Conservation (phyloP, 2,329 filamentous ascomycete species). For the Epichloe sp. region DNA sequence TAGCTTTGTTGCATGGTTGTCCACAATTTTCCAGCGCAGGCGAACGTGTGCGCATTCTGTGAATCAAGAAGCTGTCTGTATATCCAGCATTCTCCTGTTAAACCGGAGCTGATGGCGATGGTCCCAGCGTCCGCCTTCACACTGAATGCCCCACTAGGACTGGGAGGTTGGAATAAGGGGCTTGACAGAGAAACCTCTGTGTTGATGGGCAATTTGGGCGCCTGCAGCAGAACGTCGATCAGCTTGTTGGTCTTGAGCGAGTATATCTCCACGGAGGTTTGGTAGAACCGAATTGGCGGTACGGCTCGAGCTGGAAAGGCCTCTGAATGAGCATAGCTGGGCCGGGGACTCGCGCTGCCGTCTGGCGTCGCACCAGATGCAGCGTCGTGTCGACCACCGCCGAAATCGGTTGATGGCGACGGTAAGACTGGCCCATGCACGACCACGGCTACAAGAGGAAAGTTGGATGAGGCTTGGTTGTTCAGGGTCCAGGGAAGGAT, state of each 20-base stretch:
- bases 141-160: constrained; percentile 58
- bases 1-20: constrained; percentile 60
- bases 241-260: constrained; percentile 64
- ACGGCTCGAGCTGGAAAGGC: constrained; percentile 20
- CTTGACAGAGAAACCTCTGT: constrained; percentile 42
- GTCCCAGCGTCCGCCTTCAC: constrained; percentile 61
- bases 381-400: constrained; percentile 23
- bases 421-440: constrained; percentile 63
- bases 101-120: constrained; percentile 63
- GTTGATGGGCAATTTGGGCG: constrained; percentile 47
- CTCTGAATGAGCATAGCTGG: constrained; percentile 25
- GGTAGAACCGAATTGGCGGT: constrained; percentile 48
- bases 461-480: constrained; percentile 39
- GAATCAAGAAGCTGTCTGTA: constrained; percentile 40
- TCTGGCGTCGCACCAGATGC: constrained; percentile 25
- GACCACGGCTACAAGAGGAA: constrained; percentile 67
- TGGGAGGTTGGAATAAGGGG: constrained; percentile 53
- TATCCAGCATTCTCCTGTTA: constrained; percentile 78
- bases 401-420: constrained; percentile 19
- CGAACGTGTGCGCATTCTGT: constrained; percentile 34
- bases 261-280: constrained; percentile 81
- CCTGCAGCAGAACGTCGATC: constrained; percentile 60
- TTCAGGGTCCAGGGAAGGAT: constrained; percentile 57
- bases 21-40: constrained; percentile 83
- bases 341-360: constrained; percentile 27